Base-by-base conservation (phyloP, 2,329 filamentous ascomycete species). In the Hirsutella thompsonii region DNA sequence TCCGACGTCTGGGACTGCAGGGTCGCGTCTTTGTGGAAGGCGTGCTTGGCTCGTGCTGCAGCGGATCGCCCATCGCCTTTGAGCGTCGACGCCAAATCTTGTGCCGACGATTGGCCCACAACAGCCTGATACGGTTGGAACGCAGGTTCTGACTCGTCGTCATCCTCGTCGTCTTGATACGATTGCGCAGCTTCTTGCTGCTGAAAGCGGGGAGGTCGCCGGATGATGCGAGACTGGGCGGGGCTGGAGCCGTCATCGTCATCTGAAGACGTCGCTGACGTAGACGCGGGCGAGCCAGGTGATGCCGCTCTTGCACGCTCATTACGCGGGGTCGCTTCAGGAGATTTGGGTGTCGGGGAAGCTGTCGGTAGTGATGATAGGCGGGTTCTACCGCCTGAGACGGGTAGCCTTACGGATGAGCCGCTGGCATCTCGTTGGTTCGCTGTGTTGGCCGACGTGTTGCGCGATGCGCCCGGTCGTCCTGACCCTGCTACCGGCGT, bases 151-250 rank as follows among this genome's bases (percentile, higher is more conserved):
- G 62, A 66, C 41, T 76, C 72, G 2, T 71, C 69, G 10, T 75
- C 76, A 2, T 74, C 71, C n/a, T 75, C 73, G 18, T 11, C 32
- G 16, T 62, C 69, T 11, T 60, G 60, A 23, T 64, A 65, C 5
- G 51, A 52, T n/a, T 52, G 55, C 3, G 52, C 50, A 11, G 53
- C 55, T n/a, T 68, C 62, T 40, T 53, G 52, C 36, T 51, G 52
- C 38, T 67, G 62, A 43, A 69, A 75, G 18, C 71, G 66, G 10
- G 74, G 74, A 3, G 74, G 74, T 2, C 74, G 69, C 19, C 72
- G 70, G 50, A 78, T 76, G 46, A 78, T 76, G 42, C 74, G 67
- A 13, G 73, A 78, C 51, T 77, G 69, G 3, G 69, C 73, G 0
- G 71, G 70, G 46, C 66, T 67, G 1, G 70, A 75, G 21, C 64